Evolutionary conservation across 306 rosid species (phyloP).

Genomic region (Senna siamea): DNA sequence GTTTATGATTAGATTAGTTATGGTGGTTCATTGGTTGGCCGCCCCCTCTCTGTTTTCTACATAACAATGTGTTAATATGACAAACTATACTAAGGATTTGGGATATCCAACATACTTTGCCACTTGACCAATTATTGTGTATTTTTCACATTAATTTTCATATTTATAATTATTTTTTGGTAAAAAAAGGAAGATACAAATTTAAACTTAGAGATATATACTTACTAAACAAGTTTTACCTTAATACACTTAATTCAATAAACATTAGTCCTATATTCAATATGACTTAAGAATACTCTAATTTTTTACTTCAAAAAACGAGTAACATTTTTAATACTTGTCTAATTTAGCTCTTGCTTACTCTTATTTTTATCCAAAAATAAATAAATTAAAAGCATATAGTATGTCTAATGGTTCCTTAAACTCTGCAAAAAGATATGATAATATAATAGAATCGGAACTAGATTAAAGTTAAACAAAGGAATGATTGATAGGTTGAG

Average conservation of each 20-base stretch:
- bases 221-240: too few relatives aligned
- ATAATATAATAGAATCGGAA: not conserved
- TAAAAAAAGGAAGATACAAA: too few relatives aligned
- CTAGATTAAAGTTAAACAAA: constrained; percentile 19
- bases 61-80: constrained; percentile 9
- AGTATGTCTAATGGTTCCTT: constrained; percentile 17
- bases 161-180: not conserved
- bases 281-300: too few relatives aligned
- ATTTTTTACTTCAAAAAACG: too few relatives aligned
- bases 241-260: too few relatives aligned
- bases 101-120: constrained; percentile 2
- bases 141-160: constrained; percentile 12
- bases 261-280: too few relatives aligned
- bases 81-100: constrained; percentile 6
- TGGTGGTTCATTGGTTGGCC: constrained; percentile 62
- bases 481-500: constrained; percentile 12
- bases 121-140: constrained; percentile 20
- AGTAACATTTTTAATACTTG: too few relatives aligned
- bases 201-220: too few relatives aligned
- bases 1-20: constrained; percentile 36
- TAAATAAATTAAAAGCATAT: too few relatives aligned
- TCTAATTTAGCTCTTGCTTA: too few relatives aligned
- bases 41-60: constrained; percentile 34
- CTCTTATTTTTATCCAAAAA: too few relatives aligned
- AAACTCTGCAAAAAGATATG: constrained; percentile 26